Base-by-base conservation (phyloP, 2,329 filamentous ascomycete species). In the Leptosphaerulina australis region DNA sequence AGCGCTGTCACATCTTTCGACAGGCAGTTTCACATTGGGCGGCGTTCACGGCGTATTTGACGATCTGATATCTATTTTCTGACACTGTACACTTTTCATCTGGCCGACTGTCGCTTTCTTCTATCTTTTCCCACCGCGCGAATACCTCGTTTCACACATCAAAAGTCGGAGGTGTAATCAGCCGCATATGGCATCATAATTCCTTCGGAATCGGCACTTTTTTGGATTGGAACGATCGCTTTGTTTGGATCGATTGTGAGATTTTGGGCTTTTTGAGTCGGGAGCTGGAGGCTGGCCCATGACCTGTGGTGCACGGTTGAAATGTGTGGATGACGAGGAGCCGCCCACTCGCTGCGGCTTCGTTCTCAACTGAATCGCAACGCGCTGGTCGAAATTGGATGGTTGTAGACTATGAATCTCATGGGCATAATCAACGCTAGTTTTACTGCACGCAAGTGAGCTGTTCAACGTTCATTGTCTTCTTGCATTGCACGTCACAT, bases 101-200 rank as follows among this genome's bases (percentile, higher is more conserved):
- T 48, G 41, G 53, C 55, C 53, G 33, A 31, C 47, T 48, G 44
- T 54, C 39, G 30, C 58, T 52, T 50, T 49, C 46, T 55, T 44
- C 36, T 46, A 48, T 46, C 40, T 53, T 59, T 15, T 44, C 44
- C 44, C 37, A 44, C 31, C 50, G 29, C 51, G 55, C 57, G 60
- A 59, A 64, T 64, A 60, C 55, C 53, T 62, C 28, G 45, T 53
- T 50, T 44, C 41, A 34, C 24, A 52, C 46, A 53, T 56, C 53
- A 60, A 64, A 66, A 66, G 60, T 55, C 50, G 41, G 51, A 56
- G 53, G 37, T 64, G 61, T 68, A 69, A 68, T 67, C 63, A 60
- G 62, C 63, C 55, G 36, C 38, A 43, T 31, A 28, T 40, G 47
- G 47, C 40, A 28, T 30, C 26, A 17, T 31, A 40, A 25, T 41